Evolutionary conservation across 2,329 filamentous ascomycete species (phyloP).

Genomic region (Thielaviopsis punctulata): DNA sequence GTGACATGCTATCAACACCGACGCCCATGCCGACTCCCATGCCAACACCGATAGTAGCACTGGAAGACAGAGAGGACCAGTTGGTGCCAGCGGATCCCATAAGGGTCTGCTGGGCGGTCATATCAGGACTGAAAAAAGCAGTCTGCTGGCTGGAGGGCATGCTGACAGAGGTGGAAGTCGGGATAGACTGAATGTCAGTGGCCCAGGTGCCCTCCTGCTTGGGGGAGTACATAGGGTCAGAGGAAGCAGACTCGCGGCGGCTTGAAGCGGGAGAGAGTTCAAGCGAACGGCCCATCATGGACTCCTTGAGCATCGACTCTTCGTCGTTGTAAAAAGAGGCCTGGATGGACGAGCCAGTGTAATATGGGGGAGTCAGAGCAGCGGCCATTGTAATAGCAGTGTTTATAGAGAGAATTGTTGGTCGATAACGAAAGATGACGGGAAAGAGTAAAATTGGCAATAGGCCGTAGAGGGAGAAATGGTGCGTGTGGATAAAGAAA

Average conservation of each 20-base stretch:
- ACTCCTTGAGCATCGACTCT: slow-evolving; percentile 3
- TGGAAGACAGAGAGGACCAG: slow-evolving; percentile 35
- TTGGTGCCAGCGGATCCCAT: slow-evolving; percentile 31
- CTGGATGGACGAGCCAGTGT: not conserved
- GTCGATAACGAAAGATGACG: not conserved
- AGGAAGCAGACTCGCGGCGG: slow-evolving; percentile 42
- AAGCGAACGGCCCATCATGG: slow-evolving; percentile 18
- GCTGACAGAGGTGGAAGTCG: slow-evolving; percentile 34
- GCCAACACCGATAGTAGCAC: not conserved
- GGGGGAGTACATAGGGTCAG: slow-evolving; percentile 39
- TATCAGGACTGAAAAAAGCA: not conserved
- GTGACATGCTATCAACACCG: slow-evolving; percentile 40
- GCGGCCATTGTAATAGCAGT: slow-evolving; percentile 4
- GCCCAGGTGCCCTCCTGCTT: slow-evolving; percentile 44
- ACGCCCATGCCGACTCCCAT: not conserved
- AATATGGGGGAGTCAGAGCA: slow-evolving; percentile 5
- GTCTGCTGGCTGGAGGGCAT: not conserved
- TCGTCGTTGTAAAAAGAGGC: not conserved
- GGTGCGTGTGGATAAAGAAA: not conserved
- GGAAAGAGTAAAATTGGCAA: not conserved
- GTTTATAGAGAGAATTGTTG: not conserved
- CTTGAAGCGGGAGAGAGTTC: slow-evolving; percentile 47
- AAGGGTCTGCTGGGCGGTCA: not conserved
- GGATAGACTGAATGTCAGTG: slow-evolving; percentile 46
- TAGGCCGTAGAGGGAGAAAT: not conserved